Conservation (phyloP, 192 early-diverging fungal species). For the Coemansia sp. region DNA sequence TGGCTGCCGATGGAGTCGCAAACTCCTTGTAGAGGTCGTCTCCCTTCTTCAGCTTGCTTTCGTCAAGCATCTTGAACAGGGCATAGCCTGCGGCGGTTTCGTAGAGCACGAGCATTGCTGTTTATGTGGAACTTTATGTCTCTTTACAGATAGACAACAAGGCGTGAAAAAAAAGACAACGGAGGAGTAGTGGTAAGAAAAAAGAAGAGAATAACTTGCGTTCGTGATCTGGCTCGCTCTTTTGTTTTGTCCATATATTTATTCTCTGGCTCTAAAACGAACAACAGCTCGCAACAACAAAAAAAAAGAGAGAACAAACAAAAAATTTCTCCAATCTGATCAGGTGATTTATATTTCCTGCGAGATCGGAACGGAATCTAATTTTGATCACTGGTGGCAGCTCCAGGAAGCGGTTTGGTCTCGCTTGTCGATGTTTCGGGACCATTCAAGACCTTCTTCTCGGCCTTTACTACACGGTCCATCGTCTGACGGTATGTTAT, state of each 20-base stretch:
- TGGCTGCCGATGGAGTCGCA: slow-evolving; percentile 82
- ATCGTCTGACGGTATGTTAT: slow-evolving; percentile 47
- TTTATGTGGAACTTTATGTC: not conserved
- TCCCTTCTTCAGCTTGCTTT: slow-evolving; percentile 83
- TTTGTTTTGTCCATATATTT: not conserved
- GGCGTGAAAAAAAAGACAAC: not conserved
- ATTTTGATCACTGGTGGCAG: too few species aligned
- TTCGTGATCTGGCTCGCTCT: not conserved
- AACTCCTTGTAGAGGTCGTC: slow-evolving; percentile 89
- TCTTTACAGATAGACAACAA: not conserved
- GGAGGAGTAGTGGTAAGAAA: not conserved
- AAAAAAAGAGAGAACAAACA: slow-evolving; percentile 1
- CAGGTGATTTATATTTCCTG: not conserved
- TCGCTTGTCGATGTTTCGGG: not conserved
- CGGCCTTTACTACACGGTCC: not conserved
- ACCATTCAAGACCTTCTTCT: not conserved
- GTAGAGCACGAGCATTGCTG: slow-evolving; percentile 87
- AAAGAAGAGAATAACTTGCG: not conserved
- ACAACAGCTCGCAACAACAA: not conserved
- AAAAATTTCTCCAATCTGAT: slow-evolving; percentile 42
- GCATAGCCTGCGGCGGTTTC: slow-evolving; percentile 98
- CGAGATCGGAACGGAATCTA: too few species aligned
- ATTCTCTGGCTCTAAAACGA: not conserved
- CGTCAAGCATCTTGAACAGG: slow-evolving; percentile 92
- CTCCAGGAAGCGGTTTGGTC: not conserved